Base-by-base conservation (phyloP, 305 asterid species). In the Solanum chacoense region DNA sequence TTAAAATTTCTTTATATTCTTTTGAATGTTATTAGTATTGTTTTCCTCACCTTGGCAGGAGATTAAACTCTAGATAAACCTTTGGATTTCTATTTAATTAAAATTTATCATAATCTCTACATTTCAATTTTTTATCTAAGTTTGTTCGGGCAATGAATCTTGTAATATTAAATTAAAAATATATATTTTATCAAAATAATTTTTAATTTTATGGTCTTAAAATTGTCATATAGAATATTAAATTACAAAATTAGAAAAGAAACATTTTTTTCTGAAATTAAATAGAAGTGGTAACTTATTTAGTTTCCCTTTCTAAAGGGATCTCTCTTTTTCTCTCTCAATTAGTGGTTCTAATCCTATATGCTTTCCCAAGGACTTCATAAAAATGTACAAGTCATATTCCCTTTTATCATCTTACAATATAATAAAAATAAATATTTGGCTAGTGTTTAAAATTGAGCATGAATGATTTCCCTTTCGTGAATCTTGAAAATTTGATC, bases 341-440 rank as follows among this genome's bases (percentile, higher is more conserved):
- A 29, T 29, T 83, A 18, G 22, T 45, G 73, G 86, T 83, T 6
- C 38, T 83, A 29, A 29, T 45, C 72, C 6, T 28, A 80, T 42
- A 45, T 83, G 85, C 85, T 40, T 42, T 42, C 69, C 69, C 85
- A 76, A 36, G 86, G 90, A 89, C 90, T 65, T 40, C 35, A 79
- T 79, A 35, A 32, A 32, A 74, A 4, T 75, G 28, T 75, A 13
- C 67, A 80, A 42, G 69, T 42, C 86, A 81, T 81, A 81, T 81
- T 81, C 86, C 40, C 38, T 81, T 81, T 81, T 81, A 36, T 69
- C 63, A 81, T 28, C 80, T 4, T 14, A 24, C 6, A 10, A 65
- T 65, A 65, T 65, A 26, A 59, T 55, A 55, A 55, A 55, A 55
- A 55, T 7, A 2, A 55, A 55, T 8, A 80, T 42, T 71, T 80